Percentiles rank a stretch among this genome's conserved stretches.
These are phyloP conservation scores for Perilla frutescens DNA, from an alignment of 257 asterid species.

Conservation along the genomic window DNA sequence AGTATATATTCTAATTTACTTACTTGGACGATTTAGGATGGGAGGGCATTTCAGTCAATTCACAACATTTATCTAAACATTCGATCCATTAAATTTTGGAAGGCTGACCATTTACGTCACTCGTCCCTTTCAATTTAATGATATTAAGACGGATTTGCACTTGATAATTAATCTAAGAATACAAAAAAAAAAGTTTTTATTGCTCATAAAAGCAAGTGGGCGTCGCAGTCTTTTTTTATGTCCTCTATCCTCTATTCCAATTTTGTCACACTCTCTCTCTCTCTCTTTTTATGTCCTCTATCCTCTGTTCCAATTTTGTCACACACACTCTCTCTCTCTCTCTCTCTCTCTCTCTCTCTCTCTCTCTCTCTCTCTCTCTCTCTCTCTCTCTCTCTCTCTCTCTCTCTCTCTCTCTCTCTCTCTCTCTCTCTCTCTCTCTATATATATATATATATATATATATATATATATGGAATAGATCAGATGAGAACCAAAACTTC, in stretches of 20 bases:
- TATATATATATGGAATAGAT: too few species aligned
- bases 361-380: too few species aligned
- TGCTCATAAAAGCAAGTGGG: not conserved
- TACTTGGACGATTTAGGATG: not conserved
- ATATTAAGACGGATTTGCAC: slow-evolving; percentile 22
- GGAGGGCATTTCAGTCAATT: not conserved
- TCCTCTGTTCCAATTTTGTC: too few species aligned
- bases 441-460: too few species aligned
- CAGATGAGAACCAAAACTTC: too few species aligned
- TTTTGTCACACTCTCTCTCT: too few species aligned
- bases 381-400: too few species aligned
- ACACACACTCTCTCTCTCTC: too few species aligned
- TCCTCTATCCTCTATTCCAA: too few species aligned
- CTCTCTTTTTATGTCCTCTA: not conserved
- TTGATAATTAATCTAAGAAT: not conserved
- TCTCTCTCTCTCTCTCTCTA: too few species aligned
- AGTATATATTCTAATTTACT: not conserved
- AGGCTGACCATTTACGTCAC: not conserved
- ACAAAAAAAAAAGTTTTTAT: not conserved
- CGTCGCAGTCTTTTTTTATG: not conserved
- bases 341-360: too few species aligned
- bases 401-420: too few species aligned
- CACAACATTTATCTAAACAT: not conserved
- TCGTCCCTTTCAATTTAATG: slow-evolving; percentile 16
- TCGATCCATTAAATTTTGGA: not conserved